These are phyloP conservation scores for Teratosphaeria destructans DNA, from an alignment of 2,329 filamentous ascomycete species.

Conservation along the genomic window DNA sequence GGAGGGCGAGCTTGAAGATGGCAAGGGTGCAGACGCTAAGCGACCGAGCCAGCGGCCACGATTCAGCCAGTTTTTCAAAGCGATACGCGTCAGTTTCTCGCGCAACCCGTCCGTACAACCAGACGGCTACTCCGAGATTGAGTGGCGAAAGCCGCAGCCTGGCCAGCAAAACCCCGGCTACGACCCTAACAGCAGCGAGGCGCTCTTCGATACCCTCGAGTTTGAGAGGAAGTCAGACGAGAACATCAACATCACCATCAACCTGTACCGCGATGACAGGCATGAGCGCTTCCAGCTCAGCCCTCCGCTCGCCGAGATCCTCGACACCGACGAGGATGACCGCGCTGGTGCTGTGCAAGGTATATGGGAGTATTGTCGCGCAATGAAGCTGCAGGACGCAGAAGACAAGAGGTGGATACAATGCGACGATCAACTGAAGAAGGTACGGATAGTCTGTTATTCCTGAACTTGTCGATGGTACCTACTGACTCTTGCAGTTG, in stretches of 20 bases:
- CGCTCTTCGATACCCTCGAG: conserved; percentile 80
- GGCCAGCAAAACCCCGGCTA: conserved; percentile 30
- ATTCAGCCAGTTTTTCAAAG: conserved; percentile 72
- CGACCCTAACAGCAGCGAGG: conserved; percentile 49
- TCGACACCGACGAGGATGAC: conserved; percentile 80
- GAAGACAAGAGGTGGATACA: conserved; percentile 89
- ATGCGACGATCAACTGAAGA: conserved; percentile 72
- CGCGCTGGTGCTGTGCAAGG: conserved; percentile 81
- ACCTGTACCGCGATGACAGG: conserved; percentile 70
- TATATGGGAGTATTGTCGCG: conserved; percentile 88
- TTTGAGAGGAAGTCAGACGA: conserved; percentile 90
- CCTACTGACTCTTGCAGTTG: conserved; percentile 42
- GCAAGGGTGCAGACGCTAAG: conserved; percentile 7
- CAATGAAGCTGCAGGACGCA: conserved; percentile 79
- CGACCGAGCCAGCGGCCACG: conserved; percentile 41
- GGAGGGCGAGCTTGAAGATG: conserved; percentile 37
- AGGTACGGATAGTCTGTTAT: conserved; percentile 43
- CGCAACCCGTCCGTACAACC: conserved; percentile 54
- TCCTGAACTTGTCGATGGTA: conserved; percentile 1
- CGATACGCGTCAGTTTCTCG: conserved; percentile 56
- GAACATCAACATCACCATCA: conserved; percentile 83
- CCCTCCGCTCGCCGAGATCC: conserved; percentile 66
- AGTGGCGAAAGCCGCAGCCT: conserved; percentile 73
- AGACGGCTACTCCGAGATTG: conserved; percentile 52
- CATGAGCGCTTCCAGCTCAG: conserved; percentile 77